Evolutionary conservation across 1,284 basidiomycete genomes (phyloP).

Genomic region (Gomphus sp.): DNA sequence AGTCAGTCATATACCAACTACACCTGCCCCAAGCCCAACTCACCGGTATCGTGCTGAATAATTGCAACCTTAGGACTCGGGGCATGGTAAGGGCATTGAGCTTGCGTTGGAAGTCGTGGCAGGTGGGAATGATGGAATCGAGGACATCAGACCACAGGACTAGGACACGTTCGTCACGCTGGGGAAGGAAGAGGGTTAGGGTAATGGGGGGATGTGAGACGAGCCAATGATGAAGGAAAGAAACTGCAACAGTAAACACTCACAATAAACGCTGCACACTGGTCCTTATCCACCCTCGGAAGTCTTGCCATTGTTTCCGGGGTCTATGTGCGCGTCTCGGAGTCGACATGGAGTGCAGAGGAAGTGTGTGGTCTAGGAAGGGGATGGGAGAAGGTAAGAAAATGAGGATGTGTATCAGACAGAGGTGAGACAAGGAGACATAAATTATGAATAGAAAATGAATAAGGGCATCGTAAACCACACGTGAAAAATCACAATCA

Average conservation of each 20-base stretch:
- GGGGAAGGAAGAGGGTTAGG: too few species aligned
- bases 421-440: neutral
- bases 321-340: conserved; percentile 61
- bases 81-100: conserved; percentile 79
- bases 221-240: too few species aligned
- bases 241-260: conserved; percentile 16
- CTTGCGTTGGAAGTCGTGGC: conserved; percentile 62
- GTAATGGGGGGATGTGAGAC: too few species aligned
- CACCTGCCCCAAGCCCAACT: conserved; percentile 21
- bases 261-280: conserved; percentile 77
- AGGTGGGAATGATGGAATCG: conserved; percentile 14
- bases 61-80: conserved; percentile 74
- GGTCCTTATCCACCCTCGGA: conserved; percentile 68
- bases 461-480: too few species aligned
- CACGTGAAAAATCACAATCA: too few species aligned
- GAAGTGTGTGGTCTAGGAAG: neutral
- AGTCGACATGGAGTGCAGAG: conserved; percentile 51
- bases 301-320: conserved; percentile 53
- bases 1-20: conserved; percentile 7
- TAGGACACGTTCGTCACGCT: too few species aligned
- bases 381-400: neutral
- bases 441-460: too few species aligned
- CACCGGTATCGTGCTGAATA: conserved; percentile 69
- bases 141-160: too few species aligned
- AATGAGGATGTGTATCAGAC: neutral